Base-by-base conservation (phyloP, 371 early-diverging fungal species). In the Rhizopus delemar region DNA sequence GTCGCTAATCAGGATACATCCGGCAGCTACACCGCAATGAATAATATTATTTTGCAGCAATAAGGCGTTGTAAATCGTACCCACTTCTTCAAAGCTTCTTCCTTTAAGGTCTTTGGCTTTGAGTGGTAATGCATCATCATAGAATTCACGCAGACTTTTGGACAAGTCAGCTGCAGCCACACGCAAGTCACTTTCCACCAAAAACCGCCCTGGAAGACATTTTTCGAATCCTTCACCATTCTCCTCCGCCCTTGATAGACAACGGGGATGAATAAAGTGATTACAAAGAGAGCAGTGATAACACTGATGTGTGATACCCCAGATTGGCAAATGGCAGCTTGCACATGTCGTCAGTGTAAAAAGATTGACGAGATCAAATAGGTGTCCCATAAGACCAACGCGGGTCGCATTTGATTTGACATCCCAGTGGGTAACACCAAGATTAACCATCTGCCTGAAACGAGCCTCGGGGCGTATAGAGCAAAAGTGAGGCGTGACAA, bases 221-320 rank as follows among this genome's bases (percentile, higher is more conserved):
- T 34, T 11, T 41, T 36, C 11, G 7, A 15, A 49, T 57, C 57
- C 22, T 3, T 28, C 8, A 13, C 51, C 46, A 11, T 13, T 49
- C 32, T 57, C 55, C 16, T 69, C 62, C 8, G 68, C 60, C 6
- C 57, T 34, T 4, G 60, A 59, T 0, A 74, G 57, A 56, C 86
- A 86, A 13, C 71, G 66, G 8, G 69, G 52, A 56, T 86, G 86
- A 51, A 83, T 66, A 59, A 86, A 72, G 15, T 80, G 79, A 35
- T 70, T 66, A 35, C 86, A 86, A 4, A 58, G 70, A 4, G 62
- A 65, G 56, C 86, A 86, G 0, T 74, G 70, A 53, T 84, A 86
- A 0, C 74, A 82, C 54, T 86, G 86, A 32, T 78, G 70, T 6
- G 74, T 77, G 5, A 80, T 66, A 12, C 84, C 86, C 83, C 86